Evolutionary conservation across 2,329 filamentous ascomycete species (phyloP).

Genomic region (Coniella lustricola): DNA sequence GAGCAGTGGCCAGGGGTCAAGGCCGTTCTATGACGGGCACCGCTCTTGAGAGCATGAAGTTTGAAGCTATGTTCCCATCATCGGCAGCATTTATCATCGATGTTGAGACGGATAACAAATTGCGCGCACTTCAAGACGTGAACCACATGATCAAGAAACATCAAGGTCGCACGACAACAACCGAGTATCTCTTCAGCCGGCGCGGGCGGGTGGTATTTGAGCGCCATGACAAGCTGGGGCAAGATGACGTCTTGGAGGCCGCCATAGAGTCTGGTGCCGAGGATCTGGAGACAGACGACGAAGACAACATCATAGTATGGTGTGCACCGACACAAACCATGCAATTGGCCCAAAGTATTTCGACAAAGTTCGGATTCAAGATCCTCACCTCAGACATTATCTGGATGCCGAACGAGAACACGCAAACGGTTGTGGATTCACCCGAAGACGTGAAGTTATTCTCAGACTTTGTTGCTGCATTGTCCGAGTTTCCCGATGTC

Average conservation of each 20-base stretch:
- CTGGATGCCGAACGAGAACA: slow-evolving; percentile 78
- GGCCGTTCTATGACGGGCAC: slow-evolving; percentile 70
- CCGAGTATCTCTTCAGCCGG: slow-evolving; percentile 78
- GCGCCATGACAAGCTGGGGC: slow-evolving; percentile 41
- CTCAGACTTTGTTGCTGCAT: slow-evolving; percentile 47
- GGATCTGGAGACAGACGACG: slow-evolving; percentile 60
- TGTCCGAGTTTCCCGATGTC: slow-evolving; percentile 65
- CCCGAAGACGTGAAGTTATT: slow-evolving; percentile 50
- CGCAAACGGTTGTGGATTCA: slow-evolving; percentile 56
- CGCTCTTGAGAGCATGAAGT: slow-evolving; percentile 66
- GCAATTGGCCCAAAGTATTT: slow-evolving; percentile 56
- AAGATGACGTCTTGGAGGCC: slow-evolving; percentile 71
- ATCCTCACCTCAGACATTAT: slow-evolving; percentile 73
- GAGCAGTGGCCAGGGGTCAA: slow-evolving; percentile 80
- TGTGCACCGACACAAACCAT: slow-evolving; percentile 61
- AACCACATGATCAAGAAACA: slow-evolving; percentile 62
- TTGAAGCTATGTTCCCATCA: slow-evolving; percentile 75
- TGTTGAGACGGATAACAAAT: slow-evolving; percentile 75
- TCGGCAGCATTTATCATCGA: slow-evolving; percentile 77
- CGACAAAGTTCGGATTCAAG: slow-evolving; percentile 55
- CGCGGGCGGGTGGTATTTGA: slow-evolving; percentile 69
- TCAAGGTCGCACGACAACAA: slow-evolving; percentile 64
- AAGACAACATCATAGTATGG: slow-evolving; percentile 65
- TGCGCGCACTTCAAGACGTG: slow-evolving; percentile 66
- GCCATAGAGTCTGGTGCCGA: slow-evolving; percentile 80